phyloP scores from a whole-genome alignment of 1,284 basidiomycete species.

The Blastosporella zonata region DNA sequence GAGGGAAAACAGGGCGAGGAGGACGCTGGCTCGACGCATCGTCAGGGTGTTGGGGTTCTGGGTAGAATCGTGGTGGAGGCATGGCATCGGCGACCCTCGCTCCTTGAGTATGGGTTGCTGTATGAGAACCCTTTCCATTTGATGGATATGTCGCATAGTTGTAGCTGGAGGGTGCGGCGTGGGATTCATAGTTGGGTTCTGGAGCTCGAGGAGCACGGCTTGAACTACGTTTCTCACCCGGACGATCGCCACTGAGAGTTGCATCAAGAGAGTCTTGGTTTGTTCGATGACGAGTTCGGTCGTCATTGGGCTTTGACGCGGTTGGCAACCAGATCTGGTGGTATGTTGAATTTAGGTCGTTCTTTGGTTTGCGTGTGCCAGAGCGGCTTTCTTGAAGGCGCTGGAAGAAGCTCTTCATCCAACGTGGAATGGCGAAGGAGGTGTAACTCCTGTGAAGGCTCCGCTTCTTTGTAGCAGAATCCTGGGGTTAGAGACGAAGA shows the following conservation, averaged over 20 bases:
- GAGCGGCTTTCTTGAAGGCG: constrained; percentile 42
- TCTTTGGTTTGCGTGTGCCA: constrained; percentile 36
- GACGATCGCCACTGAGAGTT: constrained; percentile 15
- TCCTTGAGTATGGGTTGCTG: constrained; percentile 1
- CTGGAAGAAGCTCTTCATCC: constrained; percentile 52
- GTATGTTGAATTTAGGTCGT: constrained; percentile 31
- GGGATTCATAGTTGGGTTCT: constrained; percentile 7
- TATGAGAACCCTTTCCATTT: constrained; percentile 5
- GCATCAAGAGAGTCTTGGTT: constrained; percentile 9
- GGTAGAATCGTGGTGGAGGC: constrained; percentile 1
- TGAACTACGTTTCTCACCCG: constrained; percentile 27
- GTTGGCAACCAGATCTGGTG: constrained; percentile 31
- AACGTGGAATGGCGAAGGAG: constrained; percentile 24
- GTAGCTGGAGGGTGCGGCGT: constrained; percentile 6
- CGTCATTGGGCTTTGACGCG: constrained; percentile 17
- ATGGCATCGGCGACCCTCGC: neutral
- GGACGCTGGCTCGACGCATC: constrained; percentile 12
- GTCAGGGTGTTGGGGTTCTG: constrained; percentile 3
- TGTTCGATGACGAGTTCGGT: constrained; percentile 22
- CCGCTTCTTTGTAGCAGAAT: constrained; percentile 18
- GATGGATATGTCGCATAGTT: constrained; percentile 16
- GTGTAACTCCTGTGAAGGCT: constrained; percentile 15
- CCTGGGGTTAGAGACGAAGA: constrained; percentile 15
- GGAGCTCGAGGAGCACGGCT: constrained; percentile 24
- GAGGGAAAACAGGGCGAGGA: constrained; percentile 11